Evolutionary conservation across 306 rosid species (phyloP), one percentile per base, ranked within the genome.

Genomic region (Datisca glomerata): DNA sequence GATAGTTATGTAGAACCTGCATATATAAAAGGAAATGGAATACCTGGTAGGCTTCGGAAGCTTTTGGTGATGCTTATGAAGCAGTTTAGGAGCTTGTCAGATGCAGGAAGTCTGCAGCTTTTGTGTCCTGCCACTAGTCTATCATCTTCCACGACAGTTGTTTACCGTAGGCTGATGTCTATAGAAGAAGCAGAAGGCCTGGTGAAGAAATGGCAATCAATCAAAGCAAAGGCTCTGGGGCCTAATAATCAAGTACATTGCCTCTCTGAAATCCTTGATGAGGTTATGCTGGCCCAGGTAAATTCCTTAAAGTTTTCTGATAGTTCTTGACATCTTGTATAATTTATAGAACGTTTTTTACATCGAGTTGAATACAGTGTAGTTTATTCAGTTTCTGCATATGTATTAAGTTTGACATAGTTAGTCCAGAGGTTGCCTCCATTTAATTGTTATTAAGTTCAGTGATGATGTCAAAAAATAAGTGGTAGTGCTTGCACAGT

Each of bases 251-350:
- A 73, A 71, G 71, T 71, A 47, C 48, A 68, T 60, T 60, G 44
- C 55, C 92, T 91, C 40, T 39, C 61, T 55, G 72, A 80, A 42
- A 75, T 91, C 67, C 98, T 91, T 46, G 98, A 73, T 10, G 92
- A 79, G 55, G 59, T 94, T 8, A 91, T 91, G 98, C 96, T 84
- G 73, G 68, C 61, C 60, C 94, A 91, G 97, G 97, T 89, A 72
- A 39, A 16, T 24, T 49, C 29, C n/a, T n/a, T n/a, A n/a, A n/a
- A n/a, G n/a, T n/a, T n/a, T n/a, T n/a, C n/a, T n/a, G n/a, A n/a
- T n/a, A n/a, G n/a, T n/a, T n/a, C n/a, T n/a, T n/a, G n/a, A n/a
- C n/a, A n/a, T n/a, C n/a, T n/a, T n/a, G n/a, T n/a, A n/a, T n/a
- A n/a, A n/a, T n/a, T n/a, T n/a, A n/a, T n/a, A n/a, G n/a, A n/a